Evolutionary conservation across 140 eudicot genomes (phyloP), one percentile per base, ranked within the genome.

Genomic region (Stevia rebaudiana): DNA sequence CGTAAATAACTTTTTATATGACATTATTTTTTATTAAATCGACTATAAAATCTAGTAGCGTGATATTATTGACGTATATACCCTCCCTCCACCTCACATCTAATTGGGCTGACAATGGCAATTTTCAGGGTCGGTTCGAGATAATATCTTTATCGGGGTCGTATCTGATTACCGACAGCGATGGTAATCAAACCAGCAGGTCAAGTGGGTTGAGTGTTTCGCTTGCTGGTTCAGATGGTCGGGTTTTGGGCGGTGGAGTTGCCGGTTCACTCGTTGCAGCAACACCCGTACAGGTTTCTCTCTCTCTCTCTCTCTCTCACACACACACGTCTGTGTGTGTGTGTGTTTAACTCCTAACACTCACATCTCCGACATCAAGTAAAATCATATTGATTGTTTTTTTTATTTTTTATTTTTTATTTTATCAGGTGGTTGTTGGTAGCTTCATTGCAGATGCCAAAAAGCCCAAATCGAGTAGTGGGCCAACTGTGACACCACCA

Each of bases 171-270:
- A 74, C 90, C 51, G 94, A 90, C 69, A 83, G 72, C 63, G 70
- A 61, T 54, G 91, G 86, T 70, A 82, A 69, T 76, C 79, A 78
- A 53, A 75, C 77, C 75, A 86, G 73, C 78, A 69, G 85, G 74
- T 58, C 82, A 31, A 84, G 91, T 67, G 92, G 87, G 52, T 74
- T 92, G 79, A 88, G 95, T 61, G 81, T 92, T 9, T 92, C 98
- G 18, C 77, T 92, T 74, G 96, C 98, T 10, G 96, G 96, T 39
- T 54, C 96, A 3, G 98, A 92, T 72, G 96, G 96, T 28, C 82
- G 88, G 58, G 96, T 92, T 17, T 69, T 92, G 65, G 98, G 98
- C 16, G 98, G 98, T 65, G 95, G 95, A 58, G 96, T 92, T 54
- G 96, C 87, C 6, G 96, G 97, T 42, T 50, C 74, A 30, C 74